Evolutionary conservation across 2,329 filamentous ascomycete genomes (phyloP).

Genomic region (Alternaria hordeiaustralica): DNA sequence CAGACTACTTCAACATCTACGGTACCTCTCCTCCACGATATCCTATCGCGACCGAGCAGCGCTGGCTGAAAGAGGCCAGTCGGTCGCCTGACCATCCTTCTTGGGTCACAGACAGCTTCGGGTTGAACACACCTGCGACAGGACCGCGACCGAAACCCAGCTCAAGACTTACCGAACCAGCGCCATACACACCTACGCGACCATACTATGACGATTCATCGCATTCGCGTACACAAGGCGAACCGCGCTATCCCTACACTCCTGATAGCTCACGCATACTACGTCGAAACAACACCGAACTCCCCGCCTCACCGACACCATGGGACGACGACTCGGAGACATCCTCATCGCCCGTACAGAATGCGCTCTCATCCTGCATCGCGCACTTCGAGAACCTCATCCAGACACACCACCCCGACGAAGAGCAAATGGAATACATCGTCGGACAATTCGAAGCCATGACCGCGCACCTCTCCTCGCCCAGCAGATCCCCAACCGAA

Average conservation of each 20-base stretch:
- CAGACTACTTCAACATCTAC: conserved; percentile 33
- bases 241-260: conserved; percentile 41
- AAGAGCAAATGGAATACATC: conserved; percentile 45
- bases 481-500: conserved; percentile 32
- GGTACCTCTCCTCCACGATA: conserved; percentile 14
- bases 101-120: conserved; percentile 3
- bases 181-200: conserved; percentile 30
- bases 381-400: conserved; percentile 41
- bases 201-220: conserved; percentile 15
- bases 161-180: conserved; percentile 22
- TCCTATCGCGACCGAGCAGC: conserved; percentile 16
- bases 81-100: not conserved
- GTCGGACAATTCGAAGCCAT: conserved; percentile 43
- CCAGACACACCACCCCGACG: conserved; percentile 36
- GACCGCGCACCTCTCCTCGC: conserved; percentile 36
- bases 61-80: conserved; percentile 5
- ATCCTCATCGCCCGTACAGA: conserved; percentile 37
- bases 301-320: conserved; percentile 28
- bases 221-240: conserved; percentile 9
- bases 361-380: conserved; percentile 41
- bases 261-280: conserved; percentile 38
- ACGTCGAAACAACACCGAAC: conserved; percentile 17
- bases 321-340: conserved; percentile 31
- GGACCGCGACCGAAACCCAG: conserved; percentile 22
- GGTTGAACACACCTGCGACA: conserved; percentile 20